Base-by-base conservation (phyloP, 352 stramenopile species). In the Lagenidium sp. region DNA sequence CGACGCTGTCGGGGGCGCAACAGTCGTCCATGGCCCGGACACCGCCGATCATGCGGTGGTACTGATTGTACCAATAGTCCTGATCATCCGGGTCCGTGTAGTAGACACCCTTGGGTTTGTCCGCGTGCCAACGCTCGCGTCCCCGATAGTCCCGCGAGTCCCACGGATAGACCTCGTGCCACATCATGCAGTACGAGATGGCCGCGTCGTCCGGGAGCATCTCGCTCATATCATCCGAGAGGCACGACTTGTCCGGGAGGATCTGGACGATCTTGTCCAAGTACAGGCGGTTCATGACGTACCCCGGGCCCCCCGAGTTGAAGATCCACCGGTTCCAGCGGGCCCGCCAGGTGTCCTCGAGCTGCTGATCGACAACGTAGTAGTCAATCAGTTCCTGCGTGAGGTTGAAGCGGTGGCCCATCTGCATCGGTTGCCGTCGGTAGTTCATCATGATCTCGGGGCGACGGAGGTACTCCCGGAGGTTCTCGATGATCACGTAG, bases 121-220 rank as follows among this genome's bases (percentile, higher is more conserved):
- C 74, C 0, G 72, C 56, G 49, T 88, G 79, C 79, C 79, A 92
- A 12, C 79, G 73, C 42, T 92, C 79, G 10, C 76, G 67, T n/a
- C 79, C 74, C 31, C 55, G 46, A 12, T 68, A 36, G 34, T 92
- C 79, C 8, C 79, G 64, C 26, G 79, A 87, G 45, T 87, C 76
- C 63, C 70, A 84, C 1, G 79, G 76, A 22, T 66, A 85, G 7
- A 84, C 63, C 47, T 67, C 52, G 47, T 85, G 43, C 76, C 76
- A 92, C 68, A 85, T 86, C 73, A 92, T 86, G 32, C 79, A 92
- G 53, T 86, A 92, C 48, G 79, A 85, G 41, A 92, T 85, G 34
- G 73, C 74, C 23, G 66, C 67, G 39, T 92, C 79, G 40, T 92
- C 76, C 4, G 79, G 76, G 26, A 92, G 57, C 74, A 83, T 87